A percentile compares a stretch with the other conserved stretches of the same genome.
Evolutionary conservation across 2,329 filamentous ascomycete genomes (phyloP).

Genomic region (Escovopsis sp.): DNA sequence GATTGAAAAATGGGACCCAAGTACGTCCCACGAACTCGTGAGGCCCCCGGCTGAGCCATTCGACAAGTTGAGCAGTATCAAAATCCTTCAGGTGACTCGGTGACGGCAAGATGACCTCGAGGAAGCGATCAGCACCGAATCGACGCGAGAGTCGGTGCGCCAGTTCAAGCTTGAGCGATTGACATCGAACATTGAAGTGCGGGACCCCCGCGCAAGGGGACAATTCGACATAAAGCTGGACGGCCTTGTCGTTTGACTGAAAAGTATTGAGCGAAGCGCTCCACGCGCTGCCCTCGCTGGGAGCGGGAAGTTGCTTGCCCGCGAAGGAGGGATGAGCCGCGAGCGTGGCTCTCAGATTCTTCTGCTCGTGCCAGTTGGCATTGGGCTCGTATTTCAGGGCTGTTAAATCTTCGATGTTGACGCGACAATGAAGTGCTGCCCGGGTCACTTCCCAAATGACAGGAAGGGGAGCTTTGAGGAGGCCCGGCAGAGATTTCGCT

Average conservation of each 20-base stretch:
- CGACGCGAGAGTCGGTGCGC: constrained; percentile 37
- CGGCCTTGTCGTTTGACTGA: constrained; percentile 18
- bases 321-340: constrained; percentile 23
- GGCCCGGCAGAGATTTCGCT: too few relatives aligned
- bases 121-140: constrained; percentile 43
- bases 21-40: constrained; percentile 32
- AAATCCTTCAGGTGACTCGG: constrained; percentile 18
- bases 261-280: constrained; percentile 24
- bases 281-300: constrained; percentile 31
- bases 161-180: constrained; percentile 32
- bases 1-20: constrained; percentile 34
- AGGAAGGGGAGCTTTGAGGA: constrained; percentile 26
- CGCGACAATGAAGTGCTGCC: constrained; percentile 29
- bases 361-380: constrained; percentile 29
- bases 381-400: constrained; percentile 19
- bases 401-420: constrained; percentile 21
- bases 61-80: constrained; percentile 15
- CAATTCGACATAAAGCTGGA: constrained; percentile 30
- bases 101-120: constrained; percentile 39
- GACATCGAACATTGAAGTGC: constrained; percentile 31
- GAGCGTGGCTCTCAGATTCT: constrained; percentile 27
- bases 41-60: constrained; percentile 13
- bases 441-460: constrained; percentile 39
- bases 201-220: constrained; percentile 22
- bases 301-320: constrained; percentile 33